Base-by-base conservation (phyloP, 2,329 filamentous ascomycete genomes). In the Fusarium nisikadoi region DNA sequence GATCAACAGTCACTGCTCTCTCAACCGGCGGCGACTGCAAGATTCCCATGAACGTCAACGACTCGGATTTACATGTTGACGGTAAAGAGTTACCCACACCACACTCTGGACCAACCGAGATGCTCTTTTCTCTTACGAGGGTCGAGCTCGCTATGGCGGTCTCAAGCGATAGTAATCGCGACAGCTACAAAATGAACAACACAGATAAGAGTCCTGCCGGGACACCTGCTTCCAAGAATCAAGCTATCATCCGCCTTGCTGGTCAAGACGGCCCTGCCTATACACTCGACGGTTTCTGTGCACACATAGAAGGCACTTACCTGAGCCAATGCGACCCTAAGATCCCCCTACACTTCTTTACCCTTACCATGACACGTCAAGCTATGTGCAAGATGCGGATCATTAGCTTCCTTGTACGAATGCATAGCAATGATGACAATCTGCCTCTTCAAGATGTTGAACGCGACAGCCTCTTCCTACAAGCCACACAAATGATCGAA, bases 31-130 rank as follows among this genome's bases (percentile, higher is more conserved):
- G 84, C 14, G 88, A 90, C 75, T 89, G 87, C 79, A 86, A 84
- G 67, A 80, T 89, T 36, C 89, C 88, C 4, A 83, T 90, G 55
- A 91, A 91, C 72, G 85, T 90, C 74, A 90, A 90, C 77, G 89
- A 91, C 74, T 85, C 86, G 16, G 89, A 91, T 72, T 80, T 91
- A 8, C 85, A 89, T 71, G 74, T 86, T 8, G 83, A 90, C 56
- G 87, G 88, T 71, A 90, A 88, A 75, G 87, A 88, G 47, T 76
- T 83, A 1, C 88, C 87, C 0, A 78, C 80, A 6, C 79, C 85
- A 4, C 86, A 88, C 62, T 76, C 76, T 9, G 87, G 86, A 4
- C 83, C 87, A 8, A 91, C 88, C 0, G 89, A 91, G 73, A 89
- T 90, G 85, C 80, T 90, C 11, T 91, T 91, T 74, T 83, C 84